Conservation (phyloP, 805 yeast genomes). For the Metschnikowia koreensis region DNA sequence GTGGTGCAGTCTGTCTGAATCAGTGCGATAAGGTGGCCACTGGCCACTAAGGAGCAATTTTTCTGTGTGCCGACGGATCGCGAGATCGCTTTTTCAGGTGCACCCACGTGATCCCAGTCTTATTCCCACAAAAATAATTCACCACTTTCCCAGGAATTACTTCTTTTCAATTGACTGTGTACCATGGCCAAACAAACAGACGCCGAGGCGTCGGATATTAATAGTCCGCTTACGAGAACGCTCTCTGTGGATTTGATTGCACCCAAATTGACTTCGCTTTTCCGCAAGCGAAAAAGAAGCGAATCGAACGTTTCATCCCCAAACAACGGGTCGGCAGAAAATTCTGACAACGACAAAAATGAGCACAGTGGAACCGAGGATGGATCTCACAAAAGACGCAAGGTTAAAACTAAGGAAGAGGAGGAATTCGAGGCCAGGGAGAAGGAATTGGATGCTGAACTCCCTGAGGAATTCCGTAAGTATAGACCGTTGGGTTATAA, state of each 20-base stretch:
- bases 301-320: conserved; percentile 14
- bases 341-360: conserved; percentile 9
- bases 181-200: conserved; percentile 9
- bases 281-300: conserved; percentile 21
- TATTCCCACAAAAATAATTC: conserved; percentile 10
- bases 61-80: conserved; percentile 4
- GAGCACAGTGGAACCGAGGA: conserved; percentile 9
- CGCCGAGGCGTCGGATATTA: conserved; percentile 11
- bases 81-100: conserved; percentile 7
- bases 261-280: conserved; percentile 32
- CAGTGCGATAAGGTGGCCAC: conserved; percentile 1
- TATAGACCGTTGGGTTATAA: conserved; percentile 77
- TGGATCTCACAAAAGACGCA: conserved; percentile 20
- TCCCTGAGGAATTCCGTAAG: conserved; percentile 70
- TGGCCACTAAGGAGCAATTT: not conserved
- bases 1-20: not conserved
- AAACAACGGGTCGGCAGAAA: conserved; percentile 9
- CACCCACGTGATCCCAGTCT: conserved; percentile 8
- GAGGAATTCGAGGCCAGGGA: conserved; percentile 48
- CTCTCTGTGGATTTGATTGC: conserved; percentile 42
- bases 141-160: not conserved
- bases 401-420: conserved; percentile 25
- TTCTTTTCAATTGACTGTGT: not conserved
- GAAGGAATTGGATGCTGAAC: conserved; percentile 54
- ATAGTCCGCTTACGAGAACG: conserved; percentile 28